phyloP scores from a whole-genome alignment of 371 early-diverging fungal genomes.

The Rhizomucor miehei region DNA sequence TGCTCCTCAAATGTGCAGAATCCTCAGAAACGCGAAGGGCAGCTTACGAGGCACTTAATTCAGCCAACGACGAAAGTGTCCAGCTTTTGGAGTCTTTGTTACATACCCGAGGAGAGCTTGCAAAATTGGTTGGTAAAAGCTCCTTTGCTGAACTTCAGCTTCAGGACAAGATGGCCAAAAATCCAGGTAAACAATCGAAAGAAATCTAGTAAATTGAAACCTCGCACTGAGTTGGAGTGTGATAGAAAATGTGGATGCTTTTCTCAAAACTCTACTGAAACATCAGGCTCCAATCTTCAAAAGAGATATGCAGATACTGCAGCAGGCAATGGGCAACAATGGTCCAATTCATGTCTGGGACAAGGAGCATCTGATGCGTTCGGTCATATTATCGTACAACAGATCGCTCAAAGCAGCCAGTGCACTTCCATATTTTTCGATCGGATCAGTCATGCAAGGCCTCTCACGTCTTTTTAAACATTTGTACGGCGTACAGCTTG shows the following conservation, averaged over 20 bases:
- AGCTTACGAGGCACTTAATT: slow-evolving; percentile 76
- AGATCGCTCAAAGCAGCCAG: slow-evolving; percentile 12
- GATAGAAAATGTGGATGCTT: slow-evolving; percentile 79
- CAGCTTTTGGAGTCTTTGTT: slow-evolving; percentile 73
- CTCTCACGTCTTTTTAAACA: slow-evolving; percentile 77
- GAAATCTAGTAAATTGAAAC: no score
- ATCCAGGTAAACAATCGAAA: slow-evolving; percentile 59
- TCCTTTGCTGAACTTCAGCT: slow-evolving; percentile 84
- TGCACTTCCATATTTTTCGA: slow-evolving; percentile 69
- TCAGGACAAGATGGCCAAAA: slow-evolving; percentile 91
- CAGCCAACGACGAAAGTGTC: slow-evolving; percentile 62
- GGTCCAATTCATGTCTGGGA: slow-evolving; percentile 78
- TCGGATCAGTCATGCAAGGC: slow-evolving; percentile 87
- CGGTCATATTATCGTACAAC: slow-evolving; percentile 30
- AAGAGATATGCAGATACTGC: slow-evolving; percentile 47
- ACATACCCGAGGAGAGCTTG: slow-evolving; percentile 70
- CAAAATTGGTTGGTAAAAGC: slow-evolving; percentile 70
- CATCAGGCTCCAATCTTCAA: slow-evolving; percentile 51
- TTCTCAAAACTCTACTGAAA: slow-evolving; percentile 67
- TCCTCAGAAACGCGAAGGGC: slow-evolving; percentile 63
- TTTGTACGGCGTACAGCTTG: slow-evolving; percentile 84
- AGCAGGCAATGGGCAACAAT: slow-evolving; percentile 25
- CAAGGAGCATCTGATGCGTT: slow-evolving; percentile 66
- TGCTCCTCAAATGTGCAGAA: slow-evolving; percentile 61
- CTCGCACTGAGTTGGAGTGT: no score